A percentile compares a stretch with the other conserved stretches of the same genome.
phyloP scores from a whole-genome alignment of 1,284 basidiomycete species.

The Sanghuangporus sanghuang region DNA sequence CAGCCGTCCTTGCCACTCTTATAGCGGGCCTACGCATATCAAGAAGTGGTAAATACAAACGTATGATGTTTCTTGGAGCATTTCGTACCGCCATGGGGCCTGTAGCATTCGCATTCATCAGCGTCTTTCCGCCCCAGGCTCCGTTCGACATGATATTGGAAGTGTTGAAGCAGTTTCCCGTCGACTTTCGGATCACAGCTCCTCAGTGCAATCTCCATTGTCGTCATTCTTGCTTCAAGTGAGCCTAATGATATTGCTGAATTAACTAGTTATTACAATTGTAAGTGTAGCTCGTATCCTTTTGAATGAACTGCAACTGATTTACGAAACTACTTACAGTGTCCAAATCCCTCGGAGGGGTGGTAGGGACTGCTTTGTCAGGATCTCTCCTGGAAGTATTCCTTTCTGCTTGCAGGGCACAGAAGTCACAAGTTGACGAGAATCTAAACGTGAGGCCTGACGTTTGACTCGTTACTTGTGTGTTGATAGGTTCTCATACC shows the following conservation, averaged over 20 bases:
- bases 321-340: neutral
- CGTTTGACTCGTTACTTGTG: neutral
- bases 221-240: neutral
- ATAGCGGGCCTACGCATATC: neutral
- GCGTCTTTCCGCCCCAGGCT: neutral
- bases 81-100: neutral
- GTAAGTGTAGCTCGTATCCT: neutral
- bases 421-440: neutral
- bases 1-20: neutral
- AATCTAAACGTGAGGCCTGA: neutral
- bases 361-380: neutral
- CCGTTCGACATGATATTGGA: neutral
- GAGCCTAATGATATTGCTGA: neutral
- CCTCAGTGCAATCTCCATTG: neutral
- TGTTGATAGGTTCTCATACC: neutral
- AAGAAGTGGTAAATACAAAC: neutral
- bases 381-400: neutral
- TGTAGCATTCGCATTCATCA: neutral
- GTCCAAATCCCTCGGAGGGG: neutral
- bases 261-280: neutral
- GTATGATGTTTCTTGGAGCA: neutral
- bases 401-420: neutral
- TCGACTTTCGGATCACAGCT: constrained; percentile 1
- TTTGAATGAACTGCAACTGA: neutral
- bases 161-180: neutral